Percentiles rank a stretch among this genome's conserved stretches.
phyloP scores from a whole-genome alignment of 1,139 yeast genomes.

The Blastobotrys raffinosifermentans region DNA sequence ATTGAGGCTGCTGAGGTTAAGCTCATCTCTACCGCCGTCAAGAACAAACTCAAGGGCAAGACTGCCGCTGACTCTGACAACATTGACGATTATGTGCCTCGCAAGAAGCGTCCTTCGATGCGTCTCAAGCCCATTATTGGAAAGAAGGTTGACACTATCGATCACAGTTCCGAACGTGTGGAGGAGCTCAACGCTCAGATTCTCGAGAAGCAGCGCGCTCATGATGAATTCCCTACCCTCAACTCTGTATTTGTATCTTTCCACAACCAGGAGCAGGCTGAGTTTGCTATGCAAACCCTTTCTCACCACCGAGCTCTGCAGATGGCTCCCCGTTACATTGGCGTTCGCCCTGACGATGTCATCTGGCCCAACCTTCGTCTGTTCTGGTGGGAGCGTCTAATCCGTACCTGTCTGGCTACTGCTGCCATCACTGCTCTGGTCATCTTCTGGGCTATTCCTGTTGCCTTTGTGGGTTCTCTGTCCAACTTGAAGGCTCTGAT shows the following conservation, averaged over 20 bases:
- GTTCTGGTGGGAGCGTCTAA: constrained; percentile 77
- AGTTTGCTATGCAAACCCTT: constrained; percentile 75
- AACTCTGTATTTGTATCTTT: constrained; percentile 80
- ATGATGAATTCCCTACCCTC: constrained; percentile 38
- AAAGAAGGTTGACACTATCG: constrained; percentile 78
- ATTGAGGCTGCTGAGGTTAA: constrained; percentile 67
- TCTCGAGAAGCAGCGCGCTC: constrained; percentile 48
- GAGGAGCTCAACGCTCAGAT: constrained; percentile 66
- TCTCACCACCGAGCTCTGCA: constrained; percentile 63
- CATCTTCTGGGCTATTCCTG: constrained; percentile 91
- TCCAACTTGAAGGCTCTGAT: constrained; percentile 76
- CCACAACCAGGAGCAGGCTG: constrained; percentile 80
- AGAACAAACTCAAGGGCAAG: constrained; percentile 46
- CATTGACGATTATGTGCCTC: constrained; percentile 62
- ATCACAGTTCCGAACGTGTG: constrained; percentile 59
- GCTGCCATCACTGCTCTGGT: constrained; percentile 54
- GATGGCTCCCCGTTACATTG: constrained; percentile 56
- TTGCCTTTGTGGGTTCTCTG: constrained; percentile 89
- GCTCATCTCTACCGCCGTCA: constrained; percentile 55
- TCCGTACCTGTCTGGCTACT: constrained; percentile 53
- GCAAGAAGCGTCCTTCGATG: constrained; percentile 70
- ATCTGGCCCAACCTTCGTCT: constrained; percentile 82
- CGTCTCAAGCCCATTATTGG: constrained; percentile 63
- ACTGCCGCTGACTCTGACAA: constrained; percentile 42
- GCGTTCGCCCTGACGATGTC: constrained; percentile 73